Base-by-base conservation (phyloP, 768 basidiomycete species). In the Termitomyces sp. region DNA sequence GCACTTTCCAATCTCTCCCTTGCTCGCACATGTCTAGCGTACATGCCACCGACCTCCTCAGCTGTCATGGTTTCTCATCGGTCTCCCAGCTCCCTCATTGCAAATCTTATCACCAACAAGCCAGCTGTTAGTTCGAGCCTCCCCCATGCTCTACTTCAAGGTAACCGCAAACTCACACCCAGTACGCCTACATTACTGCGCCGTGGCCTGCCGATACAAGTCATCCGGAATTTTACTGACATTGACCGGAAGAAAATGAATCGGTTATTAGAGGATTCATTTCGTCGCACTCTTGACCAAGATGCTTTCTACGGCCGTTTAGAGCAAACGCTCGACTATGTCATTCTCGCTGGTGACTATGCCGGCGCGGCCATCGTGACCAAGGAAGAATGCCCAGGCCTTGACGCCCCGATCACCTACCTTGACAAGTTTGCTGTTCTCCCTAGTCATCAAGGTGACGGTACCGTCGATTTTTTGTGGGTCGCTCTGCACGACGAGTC, bases 401-500 rank as follows among this genome's bases (percentile, higher is more conserved):
- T 71, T 21, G 57, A 71, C 8, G 51, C 60, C 1, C 81, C 87
- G 6, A 84, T 96, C 58, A 86, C 91, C 16, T 99, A 99, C 72
- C 84, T 99, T 47, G 97, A 99, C 79, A 99, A 99, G 73, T 99
- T 99, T 69, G 96, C 95, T 16, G 94, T 99, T 40, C 79, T 95
- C 39, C 97, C 97, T 3, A 86, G 79, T 58, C 86, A 98, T 67
- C 97, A 99, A 71, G 97, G 97, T 21, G 96, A 98, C 65, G 97
- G 97, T 17, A 98, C 97, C 0, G 97, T 98, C 56, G 97, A 99
- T 74, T 99, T 99, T 76, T 76, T 99, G 37, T 99, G 97, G 97
- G 96, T 98, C 42, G 95, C 95, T 16, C 75, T 99, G 49, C 94
- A 98, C 63, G 97, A 99, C 70, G 97, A 99, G 72, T 93, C 97